Conservation (phyloP, 23 red algal species). For the Chondrus crispus region DNA sequence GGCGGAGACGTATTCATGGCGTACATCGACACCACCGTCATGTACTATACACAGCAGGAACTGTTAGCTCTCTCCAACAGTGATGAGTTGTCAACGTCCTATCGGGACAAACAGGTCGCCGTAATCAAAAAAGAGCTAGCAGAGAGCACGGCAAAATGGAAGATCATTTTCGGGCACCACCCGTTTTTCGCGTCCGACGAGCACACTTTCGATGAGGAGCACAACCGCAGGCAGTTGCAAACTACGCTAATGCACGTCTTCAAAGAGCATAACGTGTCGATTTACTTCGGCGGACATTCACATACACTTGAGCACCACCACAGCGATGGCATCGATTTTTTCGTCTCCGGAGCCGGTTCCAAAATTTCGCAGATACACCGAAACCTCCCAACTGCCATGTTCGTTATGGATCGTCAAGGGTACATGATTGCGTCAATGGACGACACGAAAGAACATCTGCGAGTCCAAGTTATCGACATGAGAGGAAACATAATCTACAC, state of each 20-base stretch:
- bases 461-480: constrained; percentile 42
- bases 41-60: constrained; percentile 39
- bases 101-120: constrained; percentile 14
- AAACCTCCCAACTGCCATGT: not conserved
- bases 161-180: constrained; percentile 83
- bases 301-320: constrained; percentile 71
- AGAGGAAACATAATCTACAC: constrained; percentile 33
- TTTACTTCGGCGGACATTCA: constrained; percentile 61
- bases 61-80: not conserved
- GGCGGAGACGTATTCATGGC: constrained; percentile 48
- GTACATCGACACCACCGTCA: constrained; percentile 73
- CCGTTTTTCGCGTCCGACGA: constrained; percentile 56
- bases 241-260: constrained; percentile 11
- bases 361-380: too few species aligned
- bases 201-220: constrained; percentile 12
- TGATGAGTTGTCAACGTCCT: not conserved
- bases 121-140: not conserved
- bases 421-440: constrained; percentile 23
- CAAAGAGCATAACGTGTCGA: constrained; percentile 25
- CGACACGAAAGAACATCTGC: constrained; percentile 19
- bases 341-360: constrained; percentile 57
- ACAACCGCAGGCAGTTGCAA: constrained; percentile 19
- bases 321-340: constrained; percentile 34
- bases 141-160: constrained; percentile 28
- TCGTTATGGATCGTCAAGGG: constrained; percentile 49